Evolutionary conservation across 495 filamentous ascomycete genomes (phyloP), one percentile per base, ranked within the genome.

Genomic region (Podospora bellae-mahoneyi): DNA sequence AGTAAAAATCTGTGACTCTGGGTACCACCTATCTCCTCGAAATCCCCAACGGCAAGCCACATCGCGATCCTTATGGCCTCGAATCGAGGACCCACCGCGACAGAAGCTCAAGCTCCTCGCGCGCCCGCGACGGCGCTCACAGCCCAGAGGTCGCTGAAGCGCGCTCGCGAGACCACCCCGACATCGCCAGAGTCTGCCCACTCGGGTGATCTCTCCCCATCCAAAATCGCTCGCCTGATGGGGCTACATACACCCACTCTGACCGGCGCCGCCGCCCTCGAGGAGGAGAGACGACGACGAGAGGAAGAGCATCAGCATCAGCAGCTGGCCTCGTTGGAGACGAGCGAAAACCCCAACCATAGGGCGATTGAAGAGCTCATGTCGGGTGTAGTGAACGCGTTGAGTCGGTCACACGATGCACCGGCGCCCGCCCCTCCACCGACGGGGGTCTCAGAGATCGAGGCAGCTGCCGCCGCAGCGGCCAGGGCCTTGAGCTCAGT

Each of bases 251-350:
- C 77, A 32, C 76, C 68, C 13, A 48, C 39, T 0, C 58, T 87
- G 44, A 88, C 85, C 13, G 86, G 81, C 48, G 84, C 84, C n/a
- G 83, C 82, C 59, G 85, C 82, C 30, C 69, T 87, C 65, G 84
- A 84, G 61, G 87, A 88, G 60, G 79, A 88, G 68, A 83, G 76
- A 64, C 78, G 79, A 39, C 78, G 75, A 62, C 78, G 79, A 56
- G 84, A 87, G 68, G 84, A 88, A 56, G 78, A 81, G 10, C 76
- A 78, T 32, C 72, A 86, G 61, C 77, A 79, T 19, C 76, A 80
- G 44, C 75, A 69, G 34, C 64, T 77, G 55, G 76, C 74, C 67
- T 71, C 73, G 34, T 72, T 79, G 18, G 80, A 70, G 53, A 82
- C 72, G 64, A 85, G 77, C 78, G 82, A 79, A 69, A 88, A 87